phyloP scores from a whole-genome alignment of 164 flowering plant genomes.

The Buxus sempervirens region DNA sequence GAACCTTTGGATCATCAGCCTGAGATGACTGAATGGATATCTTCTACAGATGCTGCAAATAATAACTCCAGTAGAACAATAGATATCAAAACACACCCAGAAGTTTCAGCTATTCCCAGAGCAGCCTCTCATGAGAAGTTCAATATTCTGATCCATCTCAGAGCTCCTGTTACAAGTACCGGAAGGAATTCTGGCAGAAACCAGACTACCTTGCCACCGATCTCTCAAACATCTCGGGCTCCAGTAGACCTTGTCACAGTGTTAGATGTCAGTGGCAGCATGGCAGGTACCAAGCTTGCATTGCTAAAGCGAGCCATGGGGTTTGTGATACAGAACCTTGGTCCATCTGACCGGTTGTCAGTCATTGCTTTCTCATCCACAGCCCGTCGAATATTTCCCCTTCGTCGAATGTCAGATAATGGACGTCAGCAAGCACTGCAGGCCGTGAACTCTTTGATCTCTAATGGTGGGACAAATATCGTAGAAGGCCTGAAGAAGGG shows the following conservation, averaged over 20 bases:
- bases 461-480: constrained; percentile 67
- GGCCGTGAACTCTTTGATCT: constrained; percentile 52
- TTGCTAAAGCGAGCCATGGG: constrained; percentile 69
- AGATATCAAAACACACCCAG: constrained; percentile 35
- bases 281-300: constrained; percentile 72
- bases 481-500: constrained; percentile 65
- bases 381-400: constrained; percentile 61
- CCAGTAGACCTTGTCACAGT: constrained; percentile 68
- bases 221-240: constrained; percentile 40
- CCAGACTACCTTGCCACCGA: constrained; percentile 18
- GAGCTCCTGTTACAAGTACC: constrained; percentile 34
- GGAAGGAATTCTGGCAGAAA: constrained; percentile 11
- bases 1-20: constrained; percentile 34
- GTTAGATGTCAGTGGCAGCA: constrained; percentile 68
- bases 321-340: constrained; percentile 65
- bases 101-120: constrained; percentile 37
- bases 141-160: constrained; percentile 41
- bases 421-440: constrained; percentile 55
- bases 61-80: constrained; percentile 17
- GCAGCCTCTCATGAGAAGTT: constrained; percentile 29
- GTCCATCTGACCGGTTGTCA: constrained; percentile 55
- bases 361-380: constrained; percentile 66
- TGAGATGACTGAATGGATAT: neutral
- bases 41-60: constrained; percentile 7
- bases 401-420: constrained; percentile 48